Percentiles rank a stretch among this genome's conserved stretches.
Evolutionary conservation across 2,329 filamentous ascomycete genomes (phyloP).

Genomic region (Aspergillus ochraceoroseus): DNA sequence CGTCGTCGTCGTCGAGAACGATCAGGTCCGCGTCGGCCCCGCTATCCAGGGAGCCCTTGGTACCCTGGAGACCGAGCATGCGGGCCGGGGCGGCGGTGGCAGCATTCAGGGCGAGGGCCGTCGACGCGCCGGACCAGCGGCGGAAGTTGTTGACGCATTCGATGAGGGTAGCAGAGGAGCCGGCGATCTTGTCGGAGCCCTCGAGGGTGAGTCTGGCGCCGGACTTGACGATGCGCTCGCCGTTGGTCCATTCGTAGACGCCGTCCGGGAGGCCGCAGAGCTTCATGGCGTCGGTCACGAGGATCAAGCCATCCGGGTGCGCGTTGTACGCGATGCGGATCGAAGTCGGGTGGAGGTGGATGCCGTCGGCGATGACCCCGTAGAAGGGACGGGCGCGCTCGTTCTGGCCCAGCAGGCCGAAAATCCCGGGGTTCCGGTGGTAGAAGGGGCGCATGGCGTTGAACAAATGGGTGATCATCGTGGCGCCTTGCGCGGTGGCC

Average conservation of each 20-base stretch:
- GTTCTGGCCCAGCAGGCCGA: conserved; percentile 71
- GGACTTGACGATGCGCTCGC: conserved; percentile 54
- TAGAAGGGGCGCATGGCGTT: conserved; percentile 89
- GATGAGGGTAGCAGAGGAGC: conserved; percentile 50
- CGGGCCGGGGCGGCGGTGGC: conserved; percentile 40
- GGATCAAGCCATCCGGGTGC: conserved; percentile 75
- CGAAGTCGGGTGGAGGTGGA: conserved; percentile 81
- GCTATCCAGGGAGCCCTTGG: conserved; percentile 39
- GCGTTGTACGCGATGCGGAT: conserved; percentile 86
- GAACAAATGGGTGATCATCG: conserved; percentile 90
- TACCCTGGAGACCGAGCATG: conserved; percentile 36
- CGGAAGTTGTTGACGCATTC: conserved; percentile 45
- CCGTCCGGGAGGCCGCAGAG: conserved; percentile 80
- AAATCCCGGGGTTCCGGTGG: conserved; percentile 86
- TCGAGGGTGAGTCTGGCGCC: conserved; percentile 70
- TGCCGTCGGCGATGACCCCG: conserved; percentile 84
- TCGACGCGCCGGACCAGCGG: conserved; percentile 39
- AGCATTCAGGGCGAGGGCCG: conserved; percentile 39
- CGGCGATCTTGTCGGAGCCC: conserved; percentile 72
- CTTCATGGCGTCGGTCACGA: conserved; percentile 91
- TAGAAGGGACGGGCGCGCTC: conserved; percentile 64
- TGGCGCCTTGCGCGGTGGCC: conserved; percentile 69
- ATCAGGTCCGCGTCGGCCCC: conserved; percentile 44
- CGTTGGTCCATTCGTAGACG: conserved; percentile 79
- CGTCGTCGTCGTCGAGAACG: conserved; percentile 35